These are phyloP conservation scores for Scutellaria minor DNA, from an alignment of 257 asterid species.

Conservation along the genomic window DNA sequence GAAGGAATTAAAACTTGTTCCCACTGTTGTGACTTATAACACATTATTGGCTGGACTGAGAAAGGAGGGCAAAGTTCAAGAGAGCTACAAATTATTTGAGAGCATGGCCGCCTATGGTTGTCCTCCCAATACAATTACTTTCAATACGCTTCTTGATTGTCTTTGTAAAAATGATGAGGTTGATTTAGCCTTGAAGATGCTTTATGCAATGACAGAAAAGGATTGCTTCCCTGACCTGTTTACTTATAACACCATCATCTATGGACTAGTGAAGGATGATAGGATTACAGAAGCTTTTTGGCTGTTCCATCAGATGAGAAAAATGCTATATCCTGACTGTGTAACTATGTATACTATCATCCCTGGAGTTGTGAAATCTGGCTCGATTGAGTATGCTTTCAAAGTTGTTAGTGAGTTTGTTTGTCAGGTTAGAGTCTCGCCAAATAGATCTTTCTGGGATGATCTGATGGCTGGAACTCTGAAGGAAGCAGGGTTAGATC, in stretches of 20 bases:
- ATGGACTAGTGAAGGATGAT: conserved; percentile 71
- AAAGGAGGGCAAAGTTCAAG: conserved; percentile 77
- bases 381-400: conserved; percentile 69
- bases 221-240: conserved; percentile 76
- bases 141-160: conserved; percentile 82
- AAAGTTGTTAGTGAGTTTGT: conserved; percentile 59
- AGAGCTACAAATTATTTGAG: conserved; percentile 66
- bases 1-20: conserved; percentile 77
- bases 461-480: conserved; percentile 65
- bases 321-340: conserved; percentile 63
- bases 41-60: conserved; percentile 88
- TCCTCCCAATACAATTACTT: conserved; percentile 82
- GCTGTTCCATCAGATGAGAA: conserved; percentile 91
- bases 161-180: conserved; percentile 84
- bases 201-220: conserved; percentile 69
- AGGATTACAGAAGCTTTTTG: conserved; percentile 83
- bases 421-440: conserved; percentile 33
- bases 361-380: conserved; percentile 78
- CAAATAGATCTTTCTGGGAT: conserved; percentile 65
- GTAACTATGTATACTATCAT: conserved; percentile 72
- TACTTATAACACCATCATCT: conserved; percentile 81
- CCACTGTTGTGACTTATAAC: conserved; percentile 95
- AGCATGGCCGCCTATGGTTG: conserved; percentile 71
- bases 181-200: conserved; percentile 66
- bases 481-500: conserved; percentile 63